Conservation (phyloP, 495 filamentous ascomycete species). For the Trichoderma asperelloides region DNA sequence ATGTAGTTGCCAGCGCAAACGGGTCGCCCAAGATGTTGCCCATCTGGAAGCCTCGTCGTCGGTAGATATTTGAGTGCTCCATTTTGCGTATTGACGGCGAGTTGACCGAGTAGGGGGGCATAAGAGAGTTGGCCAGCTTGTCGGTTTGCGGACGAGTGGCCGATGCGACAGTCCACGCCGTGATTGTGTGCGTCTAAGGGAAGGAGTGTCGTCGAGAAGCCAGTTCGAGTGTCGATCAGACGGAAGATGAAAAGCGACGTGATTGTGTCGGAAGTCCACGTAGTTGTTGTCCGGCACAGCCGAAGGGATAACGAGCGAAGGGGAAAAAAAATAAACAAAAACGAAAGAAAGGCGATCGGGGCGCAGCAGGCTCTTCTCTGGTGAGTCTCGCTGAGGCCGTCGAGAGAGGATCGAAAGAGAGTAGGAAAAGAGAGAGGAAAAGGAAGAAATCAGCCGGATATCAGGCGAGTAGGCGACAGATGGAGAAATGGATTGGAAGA, state of each 20-base stretch:
- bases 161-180: slow-evolving; percentile 9
- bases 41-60: slow-evolving; percentile 53
- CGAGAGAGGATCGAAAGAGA: not conserved
- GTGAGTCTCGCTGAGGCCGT: slow-evolving; percentile 2
- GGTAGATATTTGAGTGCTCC: slow-evolving; percentile 51
- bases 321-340: slow-evolving; percentile 13
- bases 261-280: slow-evolving; percentile 7
- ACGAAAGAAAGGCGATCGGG: slow-evolving; percentile 13
- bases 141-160: slow-evolving; percentile 4
- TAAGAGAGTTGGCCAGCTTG: slow-evolving; percentile 28
- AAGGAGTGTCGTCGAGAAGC: slow-evolving; percentile 9
- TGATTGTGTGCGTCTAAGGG: slow-evolving; percentile 13
- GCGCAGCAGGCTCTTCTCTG: slow-evolving; percentile 12
- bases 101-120: slow-evolving; percentile 62
- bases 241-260: slow-evolving; percentile 13
- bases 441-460: not conserved
- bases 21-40: slow-evolving; percentile 93
- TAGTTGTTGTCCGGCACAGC: slow-evolving; percentile 1
- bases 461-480: not conserved
- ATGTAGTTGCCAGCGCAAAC: slow-evolving; percentile 89
- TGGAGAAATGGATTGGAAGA: slow-evolving; percentile 7
- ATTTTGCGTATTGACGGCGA: slow-evolving; percentile 78
- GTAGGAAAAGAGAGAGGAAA: not conserved
- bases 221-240: slow-evolving; percentile 7
- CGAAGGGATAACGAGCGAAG: slow-evolving; percentile 13